Conservation (phyloP, 2,329 filamentous ascomycete genomes). For the Neofusicoccum sp. region DNA sequence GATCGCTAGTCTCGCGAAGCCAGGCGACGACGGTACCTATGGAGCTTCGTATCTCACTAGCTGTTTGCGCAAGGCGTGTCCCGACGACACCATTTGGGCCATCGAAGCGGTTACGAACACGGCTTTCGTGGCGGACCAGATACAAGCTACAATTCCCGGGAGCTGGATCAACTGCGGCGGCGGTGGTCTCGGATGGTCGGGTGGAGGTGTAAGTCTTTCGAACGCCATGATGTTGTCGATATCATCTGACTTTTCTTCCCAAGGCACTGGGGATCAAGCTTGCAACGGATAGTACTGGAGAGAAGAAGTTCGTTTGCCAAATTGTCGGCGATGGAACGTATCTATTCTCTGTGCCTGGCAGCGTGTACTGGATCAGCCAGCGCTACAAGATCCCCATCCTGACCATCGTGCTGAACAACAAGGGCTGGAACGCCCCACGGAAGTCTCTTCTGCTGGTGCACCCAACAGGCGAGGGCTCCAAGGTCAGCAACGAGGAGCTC, state of each 20-base stretch:
- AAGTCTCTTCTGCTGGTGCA: slow-evolving; percentile 66
- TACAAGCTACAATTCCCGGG: slow-evolving; percentile 68
- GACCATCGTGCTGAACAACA: slow-evolving; percentile 70
- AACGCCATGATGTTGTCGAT: neutral
- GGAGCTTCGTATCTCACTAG: slow-evolving; percentile 61
- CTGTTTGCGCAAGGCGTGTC: slow-evolving; percentile 60
- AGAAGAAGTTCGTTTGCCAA: slow-evolving; percentile 42
- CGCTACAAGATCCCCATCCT: slow-evolving; percentile 68
- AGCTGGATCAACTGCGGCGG: slow-evolving; percentile 82
- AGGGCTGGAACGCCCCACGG: slow-evolving; percentile 70
- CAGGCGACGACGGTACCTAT: slow-evolving; percentile 64
- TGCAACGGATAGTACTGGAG: slow-evolving; percentile 56
- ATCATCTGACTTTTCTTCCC: neutral
- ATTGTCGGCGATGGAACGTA: slow-evolving; percentile 70
- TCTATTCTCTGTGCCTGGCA: slow-evolving; percentile 66
- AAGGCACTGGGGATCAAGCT: slow-evolving; percentile 73
- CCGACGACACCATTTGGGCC: slow-evolving; percentile 70
- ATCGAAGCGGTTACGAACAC: slow-evolving; percentile 79
- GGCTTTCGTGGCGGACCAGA: slow-evolving; percentile 67
- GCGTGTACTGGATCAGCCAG: slow-evolving; percentile 69
- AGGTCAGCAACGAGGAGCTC: slow-evolving; percentile 64
- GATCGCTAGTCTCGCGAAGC: slow-evolving; percentile 61
- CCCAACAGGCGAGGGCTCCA: slow-evolving; percentile 63
- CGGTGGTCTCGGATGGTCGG: slow-evolving; percentile 79
- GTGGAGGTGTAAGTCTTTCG: slow-evolving; percentile 55